Evolutionary conservation across 148 eudicot genomes (phyloP).

Genomic region (Salicornia ramosissima): DNA sequence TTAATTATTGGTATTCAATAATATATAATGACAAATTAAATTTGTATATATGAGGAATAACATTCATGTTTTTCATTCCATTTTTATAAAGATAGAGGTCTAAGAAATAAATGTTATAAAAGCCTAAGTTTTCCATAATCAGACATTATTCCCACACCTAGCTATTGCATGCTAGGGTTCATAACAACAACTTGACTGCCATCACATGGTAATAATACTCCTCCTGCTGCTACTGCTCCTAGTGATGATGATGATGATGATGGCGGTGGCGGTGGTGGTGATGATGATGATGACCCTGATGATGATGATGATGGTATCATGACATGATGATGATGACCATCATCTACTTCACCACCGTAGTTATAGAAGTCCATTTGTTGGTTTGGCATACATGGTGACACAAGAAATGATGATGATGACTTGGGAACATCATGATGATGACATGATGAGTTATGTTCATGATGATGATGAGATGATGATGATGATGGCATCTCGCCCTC

Average conservation of each 20-base stretch:
- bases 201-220: constrained; percentile 23
- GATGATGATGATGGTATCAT: constrained; percentile 24
- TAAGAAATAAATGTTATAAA: constrained; percentile 22
- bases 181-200: constrained; percentile 16
- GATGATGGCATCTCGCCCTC: constrained; percentile 15
- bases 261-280: constrained; percentile 20
- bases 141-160: constrained; percentile 21
- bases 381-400: constrained; percentile 4
- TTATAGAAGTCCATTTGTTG: constrained; percentile 1
- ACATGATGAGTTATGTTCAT: not conserved
- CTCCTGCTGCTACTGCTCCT: not conserved
- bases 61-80: constrained; percentile 12
- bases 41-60: not conserved
- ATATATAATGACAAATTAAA: not conserved
- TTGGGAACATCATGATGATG: constrained; percentile 6
- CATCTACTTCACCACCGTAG: constrained; percentile 14
- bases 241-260: constrained; percentile 4
- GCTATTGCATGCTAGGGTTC: constrained; percentile 23
- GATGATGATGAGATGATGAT: constrained; percentile 16
- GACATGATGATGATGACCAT: constrained; percentile 19
- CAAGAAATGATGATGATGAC: not conserved
- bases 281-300: constrained; percentile 22
- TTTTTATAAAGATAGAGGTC: constrained; percentile 15
- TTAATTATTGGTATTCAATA: constrained; percentile 4
- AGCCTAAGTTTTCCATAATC: constrained; percentile 23